phyloP scores from a whole-genome alignment of 306 rosid species.

The Quercus suber region DNA sequence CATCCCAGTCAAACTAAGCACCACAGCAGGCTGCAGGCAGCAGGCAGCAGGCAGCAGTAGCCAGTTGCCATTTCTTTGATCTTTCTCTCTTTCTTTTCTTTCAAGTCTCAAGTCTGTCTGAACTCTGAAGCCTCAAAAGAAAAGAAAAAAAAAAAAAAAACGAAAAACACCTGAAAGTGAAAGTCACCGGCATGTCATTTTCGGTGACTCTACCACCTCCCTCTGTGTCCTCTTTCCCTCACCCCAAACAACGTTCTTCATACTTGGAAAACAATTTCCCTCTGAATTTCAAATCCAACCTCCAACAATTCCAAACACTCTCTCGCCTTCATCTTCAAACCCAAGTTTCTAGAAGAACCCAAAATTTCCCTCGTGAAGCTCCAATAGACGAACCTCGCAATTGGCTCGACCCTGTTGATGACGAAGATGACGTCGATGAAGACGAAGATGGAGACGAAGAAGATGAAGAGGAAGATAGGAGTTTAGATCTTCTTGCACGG shows the following conservation, averaged over 20 bases:
- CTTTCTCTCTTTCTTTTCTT: too few relatives aligned
- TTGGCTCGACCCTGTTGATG: constrained; percentile 46
- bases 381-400: constrained; percentile 43
- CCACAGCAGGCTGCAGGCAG: too few relatives aligned
- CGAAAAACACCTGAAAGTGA: not conserved
- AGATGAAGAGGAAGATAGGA: constrained; percentile 62
- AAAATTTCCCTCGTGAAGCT: constrained; percentile 39
- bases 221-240: constrained; percentile 1
- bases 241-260: not conserved
- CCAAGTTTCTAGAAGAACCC: constrained; percentile 38
- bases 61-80: too few relatives aligned
- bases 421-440: constrained; percentile 33
- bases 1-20: too few relatives aligned
- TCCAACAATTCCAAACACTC: not conserved
- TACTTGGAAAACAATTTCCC: constrained; percentile 1
- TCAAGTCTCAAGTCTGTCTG: not conserved
- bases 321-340: constrained; percentile 19
- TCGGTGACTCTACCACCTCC: constrained; percentile 24
- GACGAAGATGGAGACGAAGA: constrained; percentile 42
- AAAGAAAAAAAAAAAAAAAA: not conserved
- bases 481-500: constrained; percentile 62
- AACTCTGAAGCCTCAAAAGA: not conserved
- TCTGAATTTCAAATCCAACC: not conserved
- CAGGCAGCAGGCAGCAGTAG: too few relatives aligned
- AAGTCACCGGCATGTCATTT: constrained; percentile 32